phyloP scores from a whole-genome alignment of 2,329 filamentous ascomycete species.

The Penicillium sp. region DNA sequence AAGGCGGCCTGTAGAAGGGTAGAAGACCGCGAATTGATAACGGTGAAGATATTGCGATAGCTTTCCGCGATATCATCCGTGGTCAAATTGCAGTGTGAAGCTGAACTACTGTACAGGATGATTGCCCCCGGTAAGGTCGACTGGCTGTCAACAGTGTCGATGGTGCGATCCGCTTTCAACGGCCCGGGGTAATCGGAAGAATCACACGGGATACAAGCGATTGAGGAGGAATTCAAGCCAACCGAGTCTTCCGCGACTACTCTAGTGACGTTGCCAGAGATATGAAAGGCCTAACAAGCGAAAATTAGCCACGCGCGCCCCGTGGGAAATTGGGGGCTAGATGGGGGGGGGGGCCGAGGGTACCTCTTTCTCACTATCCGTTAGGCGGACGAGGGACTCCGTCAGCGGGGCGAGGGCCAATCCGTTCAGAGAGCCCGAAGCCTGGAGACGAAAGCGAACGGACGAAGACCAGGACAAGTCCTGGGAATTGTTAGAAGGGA shows the following conservation, averaged over 20 bases:
- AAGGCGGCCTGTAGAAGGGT: constrained; percentile 23
- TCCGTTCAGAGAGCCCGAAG: constrained; percentile 17
- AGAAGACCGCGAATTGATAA: constrained; percentile 22
- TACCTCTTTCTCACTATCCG: constrained; percentile 24
- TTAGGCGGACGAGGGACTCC: constrained; percentile 19
- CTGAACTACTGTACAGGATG: constrained; percentile 41
- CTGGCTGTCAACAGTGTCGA: constrained; percentile 32
- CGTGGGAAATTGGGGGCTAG: neutral
- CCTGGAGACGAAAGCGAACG: constrained; percentile 25
- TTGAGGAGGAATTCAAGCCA: constrained; percentile 25
- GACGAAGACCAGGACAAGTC: constrained; percentile 23
- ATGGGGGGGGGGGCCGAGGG: constrained; percentile 2
- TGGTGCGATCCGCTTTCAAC: constrained; percentile 34
- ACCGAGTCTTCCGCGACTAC: constrained; percentile 32
- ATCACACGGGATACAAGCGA: constrained; percentile 46
- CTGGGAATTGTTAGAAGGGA: constrained; percentile 31
- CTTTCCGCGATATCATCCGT: constrained; percentile 19
- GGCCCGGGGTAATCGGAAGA: constrained; percentile 39
- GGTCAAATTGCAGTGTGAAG: constrained; percentile 39
- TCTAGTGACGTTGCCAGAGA: constrained; percentile 28
- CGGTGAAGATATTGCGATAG: constrained; percentile 39
- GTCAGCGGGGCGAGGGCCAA: constrained; percentile 29
- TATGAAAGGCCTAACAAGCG: constrained; percentile 24
- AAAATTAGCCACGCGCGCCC: neutral
- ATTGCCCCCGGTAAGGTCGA: constrained; percentile 32